Base-by-base conservation (phyloP, 2,329 filamentous ascomycete species). In the Orbilia oligospora region DNA sequence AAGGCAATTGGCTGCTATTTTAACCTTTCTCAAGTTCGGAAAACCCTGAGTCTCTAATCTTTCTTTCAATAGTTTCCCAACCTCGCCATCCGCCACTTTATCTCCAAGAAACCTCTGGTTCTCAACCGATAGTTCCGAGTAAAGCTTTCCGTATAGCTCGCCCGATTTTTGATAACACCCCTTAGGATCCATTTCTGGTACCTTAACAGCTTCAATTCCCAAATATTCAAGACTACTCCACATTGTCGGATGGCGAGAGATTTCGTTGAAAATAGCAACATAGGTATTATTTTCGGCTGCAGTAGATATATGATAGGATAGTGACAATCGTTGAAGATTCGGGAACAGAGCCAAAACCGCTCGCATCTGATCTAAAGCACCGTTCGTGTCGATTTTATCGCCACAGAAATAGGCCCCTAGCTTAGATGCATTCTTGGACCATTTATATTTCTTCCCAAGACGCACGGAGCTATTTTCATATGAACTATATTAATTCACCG, bases 271-370 rank as follows among this genome's bases (percentile, higher is more conserved):
- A n/a, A 27, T 44, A 4, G 56, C 56, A 27, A 61, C 20, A 12
- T 41, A 61, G 8, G 20, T n/a, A 44, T 61, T 61, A n/a, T 61
- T 61, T 18, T 61, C 56, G 16, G 56, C 56, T 1, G 56, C 56
- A n/a, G 33, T 61, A 0, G 56, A 36, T 61, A 61, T 24, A 8
- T n/a, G 1, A 14, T 61, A 61, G 14, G 33, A n/a, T 9, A 61
- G 3, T 3, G 12, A 44, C 5, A 61, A 24, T 4, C 16, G 9
- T 8, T 44, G 18, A 27, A 61, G 56, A 3, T 41, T 61, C 16
- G 56, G 56, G 10, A 61, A 61, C 0, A 61, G 12, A 27, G 20
- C 44, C 8, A 61, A 20, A 16, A n/a, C 56, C 10, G 8, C 33
- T 5, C 56, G 18, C 27, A 61, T 4, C 6, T 61, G 18, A 12